phyloP scores from a whole-genome alignment of 495 filamentous ascomycete genomes.

The Penicillium roqueforti region DNA sequence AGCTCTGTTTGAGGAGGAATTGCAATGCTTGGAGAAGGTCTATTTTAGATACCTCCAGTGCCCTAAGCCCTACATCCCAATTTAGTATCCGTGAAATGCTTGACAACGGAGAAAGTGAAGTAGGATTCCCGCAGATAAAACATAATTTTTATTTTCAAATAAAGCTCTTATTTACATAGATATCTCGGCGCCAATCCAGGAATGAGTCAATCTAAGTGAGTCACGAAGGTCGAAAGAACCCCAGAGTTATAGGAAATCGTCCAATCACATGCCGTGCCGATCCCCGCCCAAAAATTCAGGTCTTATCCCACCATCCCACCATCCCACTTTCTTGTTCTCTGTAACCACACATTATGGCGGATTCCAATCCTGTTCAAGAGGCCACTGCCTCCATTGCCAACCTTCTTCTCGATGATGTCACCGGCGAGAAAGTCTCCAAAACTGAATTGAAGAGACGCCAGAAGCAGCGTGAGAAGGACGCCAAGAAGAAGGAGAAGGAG shows the following conservation, averaged over 20 bases:
- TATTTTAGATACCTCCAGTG: constrained; percentile 9
- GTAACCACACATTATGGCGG: constrained; percentile 37
- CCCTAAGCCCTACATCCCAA: constrained; percentile 43
- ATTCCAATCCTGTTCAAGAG: constrained; percentile 49
- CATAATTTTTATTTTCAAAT: neutral
- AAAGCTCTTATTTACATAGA: neutral
- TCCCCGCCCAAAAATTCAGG: constrained; percentile 41
- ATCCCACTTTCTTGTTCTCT: constrained; percentile 21
- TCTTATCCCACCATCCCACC: constrained; percentile 29
- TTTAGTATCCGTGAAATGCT: constrained; percentile 1
- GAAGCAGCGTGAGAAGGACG: constrained; percentile 83
- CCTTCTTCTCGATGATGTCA: constrained; percentile 76
- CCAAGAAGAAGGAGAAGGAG: constrained; percentile 82
- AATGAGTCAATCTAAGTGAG: neutral
- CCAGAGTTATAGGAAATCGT: constrained; percentile 1
- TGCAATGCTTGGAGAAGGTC: neutral
- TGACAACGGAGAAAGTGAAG: neutral
- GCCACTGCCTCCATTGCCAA: constrained; percentile 63
- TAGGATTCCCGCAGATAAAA: neutral
- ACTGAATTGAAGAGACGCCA: constrained; percentile 91
- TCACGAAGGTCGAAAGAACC: neutral
- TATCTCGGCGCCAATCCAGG: neutral
- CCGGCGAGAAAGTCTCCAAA: constrained; percentile 82
- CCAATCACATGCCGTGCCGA: constrained; percentile 31
- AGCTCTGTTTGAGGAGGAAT: neutral